Conservation (phyloP, 2,329 filamentous ascomycete species). For the Aquanectria penicillioides region DNA sequence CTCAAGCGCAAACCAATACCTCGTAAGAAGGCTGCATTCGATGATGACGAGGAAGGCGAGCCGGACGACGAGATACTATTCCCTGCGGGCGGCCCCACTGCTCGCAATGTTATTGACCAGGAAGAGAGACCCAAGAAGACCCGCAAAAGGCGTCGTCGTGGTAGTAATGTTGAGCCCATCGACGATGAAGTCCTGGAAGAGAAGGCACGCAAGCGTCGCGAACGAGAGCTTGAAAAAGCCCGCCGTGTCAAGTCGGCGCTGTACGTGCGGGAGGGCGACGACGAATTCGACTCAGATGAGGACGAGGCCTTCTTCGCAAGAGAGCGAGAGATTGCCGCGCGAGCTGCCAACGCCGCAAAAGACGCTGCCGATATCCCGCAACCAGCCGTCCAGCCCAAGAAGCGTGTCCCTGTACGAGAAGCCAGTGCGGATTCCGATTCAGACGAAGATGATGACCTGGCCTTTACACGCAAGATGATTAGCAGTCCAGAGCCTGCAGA, state of each 20-base stretch:
- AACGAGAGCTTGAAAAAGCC: constrained; percentile 80
- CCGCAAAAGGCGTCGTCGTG: constrained; percentile 58
- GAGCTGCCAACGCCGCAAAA: constrained; percentile 52
- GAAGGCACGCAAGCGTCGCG: constrained; percentile 68
- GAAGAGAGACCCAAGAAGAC: constrained; percentile 64
- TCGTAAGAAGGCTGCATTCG: constrained; percentile 70
- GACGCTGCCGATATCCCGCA: constrained; percentile 25
- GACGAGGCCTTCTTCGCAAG: constrained; percentile 78
- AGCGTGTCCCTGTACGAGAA: constrained; percentile 30
- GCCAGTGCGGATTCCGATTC: constrained; percentile 41
- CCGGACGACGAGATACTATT: constrained; percentile 68
- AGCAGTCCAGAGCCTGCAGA: constrained; percentile 35
- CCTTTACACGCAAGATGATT: constrained; percentile 34
- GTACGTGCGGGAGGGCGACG: constrained; percentile 85
- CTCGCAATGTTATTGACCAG: constrained; percentile 62
- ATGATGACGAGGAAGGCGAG: constrained; percentile 73
- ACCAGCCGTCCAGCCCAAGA: constrained; percentile 32
- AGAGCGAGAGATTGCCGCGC: constrained; percentile 70
- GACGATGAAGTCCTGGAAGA: constrained; percentile 73
- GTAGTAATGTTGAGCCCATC: constrained; percentile 53
- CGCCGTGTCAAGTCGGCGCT: constrained; percentile 85
- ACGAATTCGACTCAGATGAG: constrained; percentile 84
- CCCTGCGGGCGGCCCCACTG: constrained; percentile 72
- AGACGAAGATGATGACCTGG: constrained; percentile 35
- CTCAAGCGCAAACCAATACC: constrained; percentile 75